phyloP scores from a whole-genome alignment of 169 alveolate genomes.

The Eimeria falciformis region DNA sequence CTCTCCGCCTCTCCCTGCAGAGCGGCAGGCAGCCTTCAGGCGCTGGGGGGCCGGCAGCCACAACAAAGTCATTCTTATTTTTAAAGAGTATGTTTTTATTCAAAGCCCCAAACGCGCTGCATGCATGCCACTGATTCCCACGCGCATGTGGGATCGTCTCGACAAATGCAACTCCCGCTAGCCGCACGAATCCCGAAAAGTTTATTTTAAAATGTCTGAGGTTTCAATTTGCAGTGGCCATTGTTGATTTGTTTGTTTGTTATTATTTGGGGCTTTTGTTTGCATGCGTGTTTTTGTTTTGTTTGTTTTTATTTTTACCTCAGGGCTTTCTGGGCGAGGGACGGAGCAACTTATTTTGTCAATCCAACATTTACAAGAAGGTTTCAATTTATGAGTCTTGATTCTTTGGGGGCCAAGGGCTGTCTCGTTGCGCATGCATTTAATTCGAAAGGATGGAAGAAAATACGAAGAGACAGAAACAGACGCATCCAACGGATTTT shows the following conservation, averaged over 20 bases:
- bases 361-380: conserved; percentile 30
- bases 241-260: too few relatives aligned
- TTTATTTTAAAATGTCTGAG: too few relatives aligned
- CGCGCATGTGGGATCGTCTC: too few relatives aligned
- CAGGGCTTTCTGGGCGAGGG: conserved; percentile 68
- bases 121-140: neutral
- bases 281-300: neutral
- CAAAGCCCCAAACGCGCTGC: too few relatives aligned
- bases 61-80: conserved; percentile 41
- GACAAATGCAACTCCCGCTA: too few relatives aligned
- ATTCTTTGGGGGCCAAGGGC: conserved; percentile 44
- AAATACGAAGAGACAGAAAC: conserved; percentile 37
- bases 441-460: conserved; percentile 44
- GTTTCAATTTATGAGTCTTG: conserved; percentile 74
- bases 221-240: too few relatives aligned
- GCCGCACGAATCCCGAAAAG: too few relatives aligned
- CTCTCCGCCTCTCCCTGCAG: conserved; percentile 44
- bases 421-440: conserved; percentile 74
- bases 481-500: neutral
- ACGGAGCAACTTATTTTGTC: conserved; percentile 26
- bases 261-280: too few relatives aligned
- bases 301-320: neutral
- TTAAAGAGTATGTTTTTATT: neutral
- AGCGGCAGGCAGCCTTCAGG: neutral
- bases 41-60: conserved; percentile 63